A percentile compares a stretch with the other conserved stretches of the same genome.
phyloP scores from a whole-genome alignment of 495 filamentous ascomycete species.

The Penicillium desertorum region DNA sequence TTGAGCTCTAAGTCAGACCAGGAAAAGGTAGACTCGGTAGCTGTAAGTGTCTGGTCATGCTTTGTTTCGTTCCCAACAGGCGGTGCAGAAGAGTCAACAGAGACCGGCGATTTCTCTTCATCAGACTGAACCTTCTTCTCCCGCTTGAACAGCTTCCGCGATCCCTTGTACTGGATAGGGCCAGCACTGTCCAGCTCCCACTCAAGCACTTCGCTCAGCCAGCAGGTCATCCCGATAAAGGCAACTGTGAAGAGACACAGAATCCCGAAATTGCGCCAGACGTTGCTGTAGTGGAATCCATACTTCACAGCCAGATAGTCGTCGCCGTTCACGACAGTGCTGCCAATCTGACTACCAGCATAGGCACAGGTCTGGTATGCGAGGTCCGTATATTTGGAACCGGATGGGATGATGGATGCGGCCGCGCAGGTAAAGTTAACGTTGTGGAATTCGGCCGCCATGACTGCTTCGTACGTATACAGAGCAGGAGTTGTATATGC shows the following conservation, averaged over 20 bases:
- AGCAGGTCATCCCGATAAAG: slow-evolving; percentile 52
- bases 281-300: slow-evolving; percentile 52
- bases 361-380: slow-evolving; percentile 61
- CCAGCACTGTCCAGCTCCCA: slow-evolving; percentile 63
- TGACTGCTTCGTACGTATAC: slow-evolving; percentile 65
- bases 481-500: slow-evolving; percentile 63
- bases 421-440: slow-evolving; percentile 47
- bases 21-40: slow-evolving; percentile 49
- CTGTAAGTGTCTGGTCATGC: slow-evolving; percentile 38
- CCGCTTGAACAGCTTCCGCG: slow-evolving; percentile 48
- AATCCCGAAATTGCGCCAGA: slow-evolving; percentile 68
- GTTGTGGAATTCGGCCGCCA: slow-evolving; percentile 57
- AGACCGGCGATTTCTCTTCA: slow-evolving; percentile 44
- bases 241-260: slow-evolving; percentile 60
- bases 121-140: slow-evolving; percentile 47
- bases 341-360: slow-evolving; percentile 49
- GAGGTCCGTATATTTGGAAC: slow-evolving; percentile 49
- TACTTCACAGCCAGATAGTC: slow-evolving; percentile 54
- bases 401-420: slow-evolving; percentile 57
- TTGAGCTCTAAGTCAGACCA: slow-evolving; percentile 58
- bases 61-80: slow-evolving; percentile 17
- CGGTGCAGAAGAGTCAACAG: slow-evolving; percentile 21
- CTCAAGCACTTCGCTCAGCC: slow-evolving; percentile 59
- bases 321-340: slow-evolving; percentile 50
- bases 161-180: slow-evolving; percentile 52